A percentile compares a stretch with the other conserved stretches of the same genome.
Evolutionary conservation across 129 eudicot species (phyloP).

Genomic region (Flaveria linearis): DNA sequence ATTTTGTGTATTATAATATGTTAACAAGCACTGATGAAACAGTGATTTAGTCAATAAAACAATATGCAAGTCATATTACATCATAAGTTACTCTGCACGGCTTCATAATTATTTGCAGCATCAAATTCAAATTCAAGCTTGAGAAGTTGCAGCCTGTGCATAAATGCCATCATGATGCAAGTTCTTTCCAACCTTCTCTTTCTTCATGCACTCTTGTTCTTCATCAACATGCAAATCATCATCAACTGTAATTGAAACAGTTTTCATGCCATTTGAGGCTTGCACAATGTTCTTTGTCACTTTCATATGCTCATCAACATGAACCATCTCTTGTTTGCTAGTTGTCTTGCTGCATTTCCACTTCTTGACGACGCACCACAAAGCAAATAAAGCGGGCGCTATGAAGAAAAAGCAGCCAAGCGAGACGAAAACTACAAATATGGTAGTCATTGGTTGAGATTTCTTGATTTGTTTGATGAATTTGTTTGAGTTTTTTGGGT

Average conservation of each 20-base stretch:
- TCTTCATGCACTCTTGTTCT: constrained; percentile 48
- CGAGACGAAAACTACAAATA: constrained; percentile 53
- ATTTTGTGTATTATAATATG: neutral
- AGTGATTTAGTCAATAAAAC: neutral
- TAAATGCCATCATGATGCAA: constrained; percentile 10
- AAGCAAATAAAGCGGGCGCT: constrained; percentile 44
- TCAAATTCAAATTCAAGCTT: constrained; percentile 18
- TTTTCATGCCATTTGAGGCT: constrained; percentile 54
- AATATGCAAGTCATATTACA: constrained; percentile 6
- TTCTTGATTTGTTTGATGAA: constrained; percentile 2
- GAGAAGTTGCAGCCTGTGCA: constrained; percentile 14
- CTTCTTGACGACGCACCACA: constrained; percentile 60
- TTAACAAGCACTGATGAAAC: neutral
- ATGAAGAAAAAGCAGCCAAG: constrained; percentile 55
- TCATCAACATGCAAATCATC: constrained; percentile 66
- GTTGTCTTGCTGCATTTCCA: constrained; percentile 43
- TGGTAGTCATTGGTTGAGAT: constrained; percentile 38
- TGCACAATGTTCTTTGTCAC: constrained; percentile 49
- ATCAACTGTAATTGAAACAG: constrained; percentile 55
- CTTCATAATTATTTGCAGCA: constrained; percentile 10
- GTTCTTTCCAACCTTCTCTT: constrained; percentile 41
- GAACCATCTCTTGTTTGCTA: constrained; percentile 41
- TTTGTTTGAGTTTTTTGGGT: neutral
- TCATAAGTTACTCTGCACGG: constrained; percentile 6
- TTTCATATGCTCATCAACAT: constrained; percentile 51